Conservation (phyloP, 1,284 basidiomycete genomes). For the Cryptococcus sp. region DNA sequence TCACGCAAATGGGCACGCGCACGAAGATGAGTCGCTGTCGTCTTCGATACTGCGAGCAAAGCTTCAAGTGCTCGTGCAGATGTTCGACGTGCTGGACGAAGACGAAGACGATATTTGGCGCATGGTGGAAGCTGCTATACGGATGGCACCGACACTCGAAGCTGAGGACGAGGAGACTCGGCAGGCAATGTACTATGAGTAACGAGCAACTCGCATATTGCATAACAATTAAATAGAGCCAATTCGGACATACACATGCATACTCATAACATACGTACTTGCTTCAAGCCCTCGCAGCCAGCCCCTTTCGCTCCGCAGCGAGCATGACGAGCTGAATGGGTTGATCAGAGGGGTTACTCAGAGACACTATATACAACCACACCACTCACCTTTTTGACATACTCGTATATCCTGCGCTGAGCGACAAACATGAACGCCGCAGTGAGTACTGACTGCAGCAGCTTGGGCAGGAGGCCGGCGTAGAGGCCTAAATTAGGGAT, state of each 20-base stretch:
- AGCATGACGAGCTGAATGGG: slow-evolving; percentile 16
- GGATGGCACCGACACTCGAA: neutral
- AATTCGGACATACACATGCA: neutral
- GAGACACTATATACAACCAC: too few species aligned
- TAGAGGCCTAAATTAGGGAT: slow-evolving; percentile 64
- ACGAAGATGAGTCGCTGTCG: slow-evolving; percentile 1
- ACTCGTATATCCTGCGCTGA: slow-evolving; percentile 64
- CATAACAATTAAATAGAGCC: neutral
- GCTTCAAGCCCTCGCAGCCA: slow-evolving; percentile 13
- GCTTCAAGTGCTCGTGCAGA: slow-evolving; percentile 36
- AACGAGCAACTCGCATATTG: neutral
- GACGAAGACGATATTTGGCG: slow-evolving; percentile 36
- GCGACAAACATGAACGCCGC: slow-evolving; percentile 86
- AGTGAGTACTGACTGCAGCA: slow-evolving; percentile 84
- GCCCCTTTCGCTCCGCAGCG: slow-evolving; percentile 22
- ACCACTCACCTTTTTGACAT: slow-evolving; percentile 45
- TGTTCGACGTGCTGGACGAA: slow-evolving; percentile 28
- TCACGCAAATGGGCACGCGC: neutral
- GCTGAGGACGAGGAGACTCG: slow-evolving; percentile 10
- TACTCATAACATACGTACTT: neutral
- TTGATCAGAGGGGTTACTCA: too few species aligned
- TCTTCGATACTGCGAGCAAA: slow-evolving; percentile 16
- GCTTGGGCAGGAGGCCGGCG: slow-evolving; percentile 79
- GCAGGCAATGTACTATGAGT: slow-evolving; percentile 20
- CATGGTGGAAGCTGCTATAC: slow-evolving; percentile 35